Evolutionary conservation across 352 stramenopile species (phyloP).

Genomic region (Nothophytophthora sp.): DNA sequence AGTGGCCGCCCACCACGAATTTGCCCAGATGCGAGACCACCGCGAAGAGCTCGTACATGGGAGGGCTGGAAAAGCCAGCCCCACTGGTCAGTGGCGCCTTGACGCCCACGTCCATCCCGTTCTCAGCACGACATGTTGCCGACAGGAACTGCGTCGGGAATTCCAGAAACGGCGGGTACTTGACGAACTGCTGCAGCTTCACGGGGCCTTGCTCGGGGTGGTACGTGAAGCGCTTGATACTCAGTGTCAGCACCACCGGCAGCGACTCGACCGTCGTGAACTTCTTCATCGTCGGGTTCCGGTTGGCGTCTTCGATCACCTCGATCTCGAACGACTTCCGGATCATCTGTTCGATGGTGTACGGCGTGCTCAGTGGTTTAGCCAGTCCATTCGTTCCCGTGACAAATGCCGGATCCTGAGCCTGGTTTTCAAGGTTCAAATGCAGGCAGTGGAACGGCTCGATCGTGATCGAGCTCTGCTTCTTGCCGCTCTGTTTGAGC

Average conservation of each 20-base stretch:
- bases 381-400: conserved; percentile 39
- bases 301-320: conserved; percentile 62
- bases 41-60: conserved; percentile 82
- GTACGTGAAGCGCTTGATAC: conserved; percentile 88
- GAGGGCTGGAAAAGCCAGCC: conserved; percentile 36
- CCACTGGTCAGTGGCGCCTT: conserved; percentile 13
- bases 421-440: conserved; percentile 73
- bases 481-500: conserved; percentile 69
- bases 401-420: conserved; percentile 29
- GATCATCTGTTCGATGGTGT: conserved; percentile 81
- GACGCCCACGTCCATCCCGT: conserved; percentile 21
- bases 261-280: conserved; percentile 74
- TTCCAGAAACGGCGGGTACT: conserved; percentile 72
- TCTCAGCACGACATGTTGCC: conserved; percentile 56
- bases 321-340: conserved; percentile 73
- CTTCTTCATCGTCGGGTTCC: conserved; percentile 62
- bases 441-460: conserved; percentile 89
- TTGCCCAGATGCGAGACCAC: conserved; percentile 84
- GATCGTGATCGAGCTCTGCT: conserved; percentile 82
- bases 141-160: conserved; percentile 77
- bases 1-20: conserved; percentile 80
- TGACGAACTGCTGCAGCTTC: conserved; percentile 85
- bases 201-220: conserved; percentile 75
- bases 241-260: conserved; percentile 77
- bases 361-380: conserved; percentile 30